Percentiles rank a stretch among this genome's conserved stretches.
Conservation (phyloP, 2,329 filamentous ascomycete species). For the Pseudocercospora fuligena region DNA sequence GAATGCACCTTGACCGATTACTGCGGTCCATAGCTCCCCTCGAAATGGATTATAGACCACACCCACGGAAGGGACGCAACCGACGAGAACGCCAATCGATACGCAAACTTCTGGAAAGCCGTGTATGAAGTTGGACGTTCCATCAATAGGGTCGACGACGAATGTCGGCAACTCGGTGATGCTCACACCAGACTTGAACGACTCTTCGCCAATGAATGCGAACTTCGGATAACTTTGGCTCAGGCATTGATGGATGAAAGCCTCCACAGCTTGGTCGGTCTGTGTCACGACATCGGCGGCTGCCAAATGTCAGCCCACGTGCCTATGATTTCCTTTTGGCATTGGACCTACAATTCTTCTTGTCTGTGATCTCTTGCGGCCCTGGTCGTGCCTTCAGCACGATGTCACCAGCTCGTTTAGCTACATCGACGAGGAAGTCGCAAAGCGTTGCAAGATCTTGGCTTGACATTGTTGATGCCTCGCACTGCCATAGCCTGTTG, state of each 20-base stretch:
- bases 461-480: background rate
- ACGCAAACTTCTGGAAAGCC: background rate
- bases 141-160: background rate
- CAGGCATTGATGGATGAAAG: background rate
- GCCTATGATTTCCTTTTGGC: background rate
- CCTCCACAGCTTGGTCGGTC: background rate
- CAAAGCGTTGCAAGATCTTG: background rate
- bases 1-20: background rate
- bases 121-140: background rate
- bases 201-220: background rate
- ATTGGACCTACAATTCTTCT: constrained; percentile 1
- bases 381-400: background rate
- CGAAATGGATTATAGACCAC: background rate
- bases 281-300: background rate
- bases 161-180: background rate
- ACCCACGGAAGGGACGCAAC: background rate
- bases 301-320: background rate
- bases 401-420: background rate
- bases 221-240: background rate
- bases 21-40: background rate
- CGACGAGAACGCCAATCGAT: background rate
- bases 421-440: background rate
- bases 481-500: background rate
- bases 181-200: background rate
- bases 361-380: background rate